A percentile compares a stretch with the other conserved stretches of the same genome.
These are phyloP conservation scores for Arachis stenosperma DNA, from an alignment of 306 rosid species.

Conservation along the genomic window DNA sequence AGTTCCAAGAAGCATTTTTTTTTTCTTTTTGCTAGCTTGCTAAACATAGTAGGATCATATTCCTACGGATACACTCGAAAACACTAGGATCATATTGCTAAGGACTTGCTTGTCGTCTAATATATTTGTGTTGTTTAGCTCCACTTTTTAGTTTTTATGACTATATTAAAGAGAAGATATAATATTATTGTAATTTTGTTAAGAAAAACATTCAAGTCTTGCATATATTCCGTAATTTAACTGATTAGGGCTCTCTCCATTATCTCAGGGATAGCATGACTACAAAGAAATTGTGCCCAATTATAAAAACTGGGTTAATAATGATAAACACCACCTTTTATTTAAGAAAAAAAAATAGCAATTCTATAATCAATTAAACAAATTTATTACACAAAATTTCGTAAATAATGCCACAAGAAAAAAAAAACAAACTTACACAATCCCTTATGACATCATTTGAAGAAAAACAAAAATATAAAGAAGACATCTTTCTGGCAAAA, in stretches of 20 bases:
- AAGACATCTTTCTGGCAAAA: constrained; percentile 57
- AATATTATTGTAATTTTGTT: not conserved
- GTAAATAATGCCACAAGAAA: constrained; percentile 37
- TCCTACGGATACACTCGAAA: too few species aligned
- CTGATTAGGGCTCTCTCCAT: not conserved
- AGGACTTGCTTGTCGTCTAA: too few species aligned
- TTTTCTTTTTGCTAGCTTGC: too few species aligned
- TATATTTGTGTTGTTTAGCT: too few species aligned
- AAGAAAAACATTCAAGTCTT: not conserved
- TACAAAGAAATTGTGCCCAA: not conserved
- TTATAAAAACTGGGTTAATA: too few species aligned
- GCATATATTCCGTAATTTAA: not conserved
- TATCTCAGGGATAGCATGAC: constrained; percentile 3
- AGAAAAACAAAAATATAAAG: constrained; percentile 48
- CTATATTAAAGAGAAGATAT: not conserved
- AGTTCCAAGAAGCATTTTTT: too few species aligned
- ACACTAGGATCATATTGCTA: too few species aligned
- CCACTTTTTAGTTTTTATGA: too few species aligned
- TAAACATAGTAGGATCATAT: too few species aligned
- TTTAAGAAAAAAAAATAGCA: not conserved
- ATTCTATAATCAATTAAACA: constrained; percentile 35
- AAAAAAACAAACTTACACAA: constrained; percentile 42
- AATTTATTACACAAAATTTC: constrained; percentile 44
- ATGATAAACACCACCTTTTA: too few species aligned
- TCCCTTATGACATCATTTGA: constrained; percentile 45